Evolutionary conservation across 2,329 filamentous ascomycete genomes (phyloP), one percentile per base, ranked within the genome.

Genomic region (Canariomyces notabilis): DNA sequence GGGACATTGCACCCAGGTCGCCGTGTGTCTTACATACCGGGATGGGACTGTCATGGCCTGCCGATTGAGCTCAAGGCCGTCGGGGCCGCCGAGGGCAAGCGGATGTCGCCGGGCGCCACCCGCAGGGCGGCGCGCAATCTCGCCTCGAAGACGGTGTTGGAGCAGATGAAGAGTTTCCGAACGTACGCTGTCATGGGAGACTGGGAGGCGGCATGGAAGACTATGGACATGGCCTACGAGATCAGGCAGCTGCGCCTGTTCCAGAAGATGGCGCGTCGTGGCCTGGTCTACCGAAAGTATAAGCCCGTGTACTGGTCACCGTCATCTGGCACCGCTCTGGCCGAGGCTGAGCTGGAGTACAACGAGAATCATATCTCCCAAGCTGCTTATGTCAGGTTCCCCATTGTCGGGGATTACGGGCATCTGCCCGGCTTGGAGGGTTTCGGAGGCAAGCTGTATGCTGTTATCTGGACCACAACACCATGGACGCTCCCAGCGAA

Each of bases 381-480:
- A 12, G 76, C 87, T 1, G 87, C 87, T n/a, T 91, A 85, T 61
- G 77, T 98, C 36, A 83, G 80, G 49, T 94, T 94, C 59, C 86
- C 83, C 1, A 72, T 96, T 21, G 64, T 80, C 11, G 69, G 34
- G 5, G 51, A 52, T 6, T 35, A 33, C 16, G 35, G 35, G 16
- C 12, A 19, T 7, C n/a, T 55, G 11, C 51, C 51, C 3, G 56
- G 53, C 32, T 57, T 77, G 40, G 56, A 62, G 19, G 51, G 54
- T 3, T 63, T 77, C 18, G 55, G 66, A 5, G 73, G 74, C 4
- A 68, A 72, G 5, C 61, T 96, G 9, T 85, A 77, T 62, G 88
- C 86, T n/a, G 76, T 93, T n/a, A 87, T 97, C 42, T 98, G 93
- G 93, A 98, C 93, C 2, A 98, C 93, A 0, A 98, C 93, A 1